Evolutionary conservation across 2,329 filamentous ascomycete genomes (phyloP).

Genomic region (Colletotrichum gigasporum): DNA sequence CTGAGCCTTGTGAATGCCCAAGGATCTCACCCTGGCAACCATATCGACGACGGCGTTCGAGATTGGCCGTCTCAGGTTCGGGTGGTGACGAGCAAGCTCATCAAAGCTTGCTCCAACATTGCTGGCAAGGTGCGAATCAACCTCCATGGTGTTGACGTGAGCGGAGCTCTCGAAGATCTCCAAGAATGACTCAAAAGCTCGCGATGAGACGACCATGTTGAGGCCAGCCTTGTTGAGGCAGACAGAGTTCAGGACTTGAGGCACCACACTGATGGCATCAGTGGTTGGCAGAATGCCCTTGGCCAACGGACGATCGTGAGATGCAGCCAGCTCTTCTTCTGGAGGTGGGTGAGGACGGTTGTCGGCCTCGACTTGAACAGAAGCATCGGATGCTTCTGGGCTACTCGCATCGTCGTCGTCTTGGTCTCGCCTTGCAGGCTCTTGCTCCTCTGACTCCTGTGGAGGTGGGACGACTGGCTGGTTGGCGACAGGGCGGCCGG

Average conservation of each 20-base stretch:
- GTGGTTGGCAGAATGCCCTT: slow-evolving; percentile 84
- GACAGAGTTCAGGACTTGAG: slow-evolving; percentile 90
- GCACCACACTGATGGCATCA: slow-evolving; percentile 88
- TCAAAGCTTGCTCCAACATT: slow-evolving; percentile 88
- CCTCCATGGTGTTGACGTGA: slow-evolving; percentile 86
- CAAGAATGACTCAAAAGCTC: slow-evolving; percentile 86
- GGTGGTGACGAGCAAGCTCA: slow-evolving; percentile 93
- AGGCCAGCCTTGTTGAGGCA: slow-evolving; percentile 90
- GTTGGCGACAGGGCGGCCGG: slow-evolving; percentile 56
- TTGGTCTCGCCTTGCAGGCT: slow-evolving; percentile 33
- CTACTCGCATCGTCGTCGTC: slow-evolving; percentile 46
- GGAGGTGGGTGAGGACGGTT: slow-evolving; percentile 62
- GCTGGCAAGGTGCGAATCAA: slow-evolving; percentile 74
- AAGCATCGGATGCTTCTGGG: slow-evolving; percentile 49
- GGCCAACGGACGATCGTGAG: slow-evolving; percentile 57
- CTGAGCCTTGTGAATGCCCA: slow-evolving; percentile 77
- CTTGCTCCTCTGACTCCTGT: slow-evolving; percentile 34
- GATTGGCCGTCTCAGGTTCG: slow-evolving; percentile 80
- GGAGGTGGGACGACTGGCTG: slow-evolving; percentile 41
- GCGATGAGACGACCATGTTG: slow-evolving; percentile 84
- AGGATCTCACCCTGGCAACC: slow-evolving; percentile 80
- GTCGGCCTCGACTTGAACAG: slow-evolving; percentile 49
- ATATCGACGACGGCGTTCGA: slow-evolving; percentile 88
- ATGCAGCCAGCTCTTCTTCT: slow-evolving; percentile 51
- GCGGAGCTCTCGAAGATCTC: slow-evolving; percentile 95